Percentiles rank a stretch among this genome's conserved stretches.
Conservation (phyloP, 2,329 filamentous ascomycete genomes). For the Aspergillus neotritici region DNA sequence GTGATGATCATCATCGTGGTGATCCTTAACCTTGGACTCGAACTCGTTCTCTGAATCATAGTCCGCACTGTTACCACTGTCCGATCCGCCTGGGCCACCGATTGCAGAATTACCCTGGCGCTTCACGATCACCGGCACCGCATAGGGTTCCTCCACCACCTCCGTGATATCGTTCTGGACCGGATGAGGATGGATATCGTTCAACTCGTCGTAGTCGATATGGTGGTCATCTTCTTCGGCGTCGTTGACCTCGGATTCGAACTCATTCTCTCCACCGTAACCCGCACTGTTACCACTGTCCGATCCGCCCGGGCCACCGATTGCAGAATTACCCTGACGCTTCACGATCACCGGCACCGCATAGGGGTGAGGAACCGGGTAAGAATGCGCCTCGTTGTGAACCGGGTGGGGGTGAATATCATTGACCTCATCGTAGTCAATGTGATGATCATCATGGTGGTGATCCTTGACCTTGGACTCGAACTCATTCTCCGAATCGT, state of each 20-base stretch:
- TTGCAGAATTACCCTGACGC: constrained; percentile 5
- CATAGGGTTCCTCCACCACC: too few relatives aligned
- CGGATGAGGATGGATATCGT: too few relatives aligned
- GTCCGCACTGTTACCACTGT: constrained; percentile 11
- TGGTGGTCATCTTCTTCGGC: constrained; percentile 4
- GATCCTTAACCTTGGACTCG: not conserved
- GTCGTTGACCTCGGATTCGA: not conserved
- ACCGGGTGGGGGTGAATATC: not conserved
- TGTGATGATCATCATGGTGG: constrained; percentile 1
- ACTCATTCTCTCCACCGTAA: constrained; percentile 5
- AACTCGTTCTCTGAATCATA: constrained; percentile 7
- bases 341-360: not conserved
- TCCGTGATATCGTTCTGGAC: too few relatives aligned
- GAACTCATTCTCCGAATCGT: constrained; percentile 1
- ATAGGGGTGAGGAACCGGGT: not conserved
- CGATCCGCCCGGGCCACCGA: constrained; percentile 19
- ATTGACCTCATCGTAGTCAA: not conserved
- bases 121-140: too few relatives aligned
- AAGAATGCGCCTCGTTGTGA: not conserved
- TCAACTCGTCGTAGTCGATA: not conserved
- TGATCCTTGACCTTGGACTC: not conserved
- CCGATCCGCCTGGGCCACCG: constrained; percentile 18
- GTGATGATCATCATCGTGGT: constrained; percentile 3
- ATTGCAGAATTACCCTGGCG: constrained; percentile 9
- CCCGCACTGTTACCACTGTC: constrained; percentile 12